Base-by-base conservation (phyloP, 345 rosid genomes). In the Bruguiera parviflora region DNA sequence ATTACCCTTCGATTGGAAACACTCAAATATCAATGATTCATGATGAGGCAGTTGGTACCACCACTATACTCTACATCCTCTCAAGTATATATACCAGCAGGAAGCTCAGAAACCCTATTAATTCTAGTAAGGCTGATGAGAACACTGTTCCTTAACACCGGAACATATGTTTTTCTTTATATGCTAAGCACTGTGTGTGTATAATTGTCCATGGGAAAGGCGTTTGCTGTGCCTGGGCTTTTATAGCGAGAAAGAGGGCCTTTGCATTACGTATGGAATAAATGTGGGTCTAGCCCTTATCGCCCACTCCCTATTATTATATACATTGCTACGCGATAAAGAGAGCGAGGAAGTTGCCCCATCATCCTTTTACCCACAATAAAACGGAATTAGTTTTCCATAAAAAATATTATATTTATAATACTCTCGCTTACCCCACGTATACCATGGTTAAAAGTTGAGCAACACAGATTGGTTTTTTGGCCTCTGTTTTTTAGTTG, bases 241-340 rank as follows among this genome's bases (percentile, higher is more conserved):
- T 78, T 75, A 71, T 79, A 79, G 58, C 43, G 71, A 5, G 10
- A 58, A 35, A 58, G 46, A 75, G 67, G 61, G 62, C 57, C 28
- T 68, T 39, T 66, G 71, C 82, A 49, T 64, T 78, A 72, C 65
- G 52, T 47, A 58, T 62, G 77, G 79, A 81, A 78, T 81, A 71
- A 72, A 67, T 75, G 69, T 68, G 67, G 52, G 53, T 47, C 57
- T 56, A 2, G 11, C 76, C 53, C 37, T 72, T 33, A 64, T 72
- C 11, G 47, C 16, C 65, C 71, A 71, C 22, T 65, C 65, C 64
- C 27, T 13, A 22, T 7, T 55, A 22, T 55, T 55, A 55, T 55
- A 55, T 55, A 55, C 22, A 55, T 55, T 55, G 58, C 15, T 9
- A n/a, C 47, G 2, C 11, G 2, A 37, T 8, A 28, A 58, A 37